Base-by-base conservation (phyloP, 2,329 filamentous ascomycete genomes). In the Penicillium sp. region DNA sequence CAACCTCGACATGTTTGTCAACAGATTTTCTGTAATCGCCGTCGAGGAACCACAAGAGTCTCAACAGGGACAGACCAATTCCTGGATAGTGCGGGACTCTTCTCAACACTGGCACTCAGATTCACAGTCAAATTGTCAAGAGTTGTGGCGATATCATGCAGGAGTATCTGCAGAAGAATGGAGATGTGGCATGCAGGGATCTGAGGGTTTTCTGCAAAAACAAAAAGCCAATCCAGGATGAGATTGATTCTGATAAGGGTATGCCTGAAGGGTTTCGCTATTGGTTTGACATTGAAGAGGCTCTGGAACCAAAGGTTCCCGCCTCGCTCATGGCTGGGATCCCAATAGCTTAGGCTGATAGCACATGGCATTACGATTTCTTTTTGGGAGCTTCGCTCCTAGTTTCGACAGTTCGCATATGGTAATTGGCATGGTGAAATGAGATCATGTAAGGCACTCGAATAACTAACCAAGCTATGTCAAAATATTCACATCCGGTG, bases 171-270 rank as follows among this genome's bases (percentile, higher is more conserved):
- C 10, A 59, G 40, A 66, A 62, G 49, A 68, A 70, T 57, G 67
- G 66, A 20, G 64, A 66, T 44, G 57, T 61, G 26, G 63, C 61
- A 50, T 66, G 62, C 51, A 68, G 66, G 55, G 66, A 70, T 58
- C 55, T 69, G 43, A 58, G 57, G 37, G 57, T 64, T 1, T 70
- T 71, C 49, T 69, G 66, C 62, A 66, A 59, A 55, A 66, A 63
- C 53, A 64, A 64, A 46, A 61, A 39, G 32, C 56, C 58, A 22
- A 64, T 65, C n/a, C 56, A 65, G 18, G 57, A 64, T 37, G 37
- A 63, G 32, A 34, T 34, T 14, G 32, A 34, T 7, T 34, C 5
- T 16, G 32, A 34, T 49, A 44, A 53, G 10, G 40, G 48, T 39
- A 49, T 50, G 46, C 59, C 61, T 3, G 57, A 62, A 2, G 43